Conservation (phyloP, 352 stramenopile species). For the Blastocystis sp. region DNA sequence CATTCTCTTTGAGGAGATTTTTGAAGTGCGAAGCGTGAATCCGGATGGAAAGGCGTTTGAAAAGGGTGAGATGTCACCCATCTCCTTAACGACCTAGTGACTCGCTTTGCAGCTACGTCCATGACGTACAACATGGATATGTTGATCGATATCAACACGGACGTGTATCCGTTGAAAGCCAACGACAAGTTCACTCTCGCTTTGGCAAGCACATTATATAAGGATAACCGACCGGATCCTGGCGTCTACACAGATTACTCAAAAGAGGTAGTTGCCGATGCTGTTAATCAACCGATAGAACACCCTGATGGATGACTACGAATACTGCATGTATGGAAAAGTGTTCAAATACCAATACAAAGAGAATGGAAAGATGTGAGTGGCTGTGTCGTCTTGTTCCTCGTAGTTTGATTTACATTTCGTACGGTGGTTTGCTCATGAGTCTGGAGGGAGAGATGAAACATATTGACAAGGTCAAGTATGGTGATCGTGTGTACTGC, state of each 20-base stretch:
- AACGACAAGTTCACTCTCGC: constrained; percentile 47
- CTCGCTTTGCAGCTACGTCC: constrained; percentile 49
- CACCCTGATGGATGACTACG: constrained; percentile 53
- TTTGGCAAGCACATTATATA: constrained; percentile 45
- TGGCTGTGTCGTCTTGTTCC: neutral
- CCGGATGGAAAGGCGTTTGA: constrained; percentile 57
- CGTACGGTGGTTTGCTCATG: constrained; percentile 46
- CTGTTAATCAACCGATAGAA: neutral
- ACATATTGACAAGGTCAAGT: constrained; percentile 52
- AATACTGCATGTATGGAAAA: constrained; percentile 57
- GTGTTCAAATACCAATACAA: constrained; percentile 57
- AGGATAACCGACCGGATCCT: constrained; percentile 30
- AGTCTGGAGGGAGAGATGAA: constrained; percentile 51
- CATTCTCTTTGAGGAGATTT: constrained; percentile 52
- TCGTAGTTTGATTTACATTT: constrained; percentile 55
- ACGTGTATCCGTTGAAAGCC: constrained; percentile 52
- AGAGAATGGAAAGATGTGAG: constrained; percentile 47
- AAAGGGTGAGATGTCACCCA: neutral
- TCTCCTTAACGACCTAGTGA: neutral
- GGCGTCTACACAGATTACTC: constrained; percentile 41
- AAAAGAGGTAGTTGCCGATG: constrained; percentile 13
- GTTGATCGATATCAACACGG: constrained; percentile 57
- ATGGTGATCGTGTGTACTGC: constrained; percentile 50
- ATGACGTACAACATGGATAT: constrained; percentile 39
- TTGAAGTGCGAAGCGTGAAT: constrained; percentile 51